phyloP scores from a whole-genome alignment of 2,329 filamentous ascomycete genomes.

The Pseudopyricularia javanii region DNA sequence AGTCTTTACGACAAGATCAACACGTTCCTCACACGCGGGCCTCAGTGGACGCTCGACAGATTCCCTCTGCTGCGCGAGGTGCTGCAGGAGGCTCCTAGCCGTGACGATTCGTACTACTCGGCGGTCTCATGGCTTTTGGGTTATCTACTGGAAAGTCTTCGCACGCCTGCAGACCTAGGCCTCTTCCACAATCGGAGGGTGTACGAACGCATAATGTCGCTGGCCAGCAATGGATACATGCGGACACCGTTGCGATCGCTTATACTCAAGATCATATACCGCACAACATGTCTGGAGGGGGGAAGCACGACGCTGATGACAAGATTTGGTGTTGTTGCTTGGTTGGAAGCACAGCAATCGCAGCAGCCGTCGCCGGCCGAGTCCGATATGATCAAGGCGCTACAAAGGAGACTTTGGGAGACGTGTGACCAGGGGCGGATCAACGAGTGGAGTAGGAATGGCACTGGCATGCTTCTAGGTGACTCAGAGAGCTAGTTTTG shows the following conservation, averaged over 20 bases:
- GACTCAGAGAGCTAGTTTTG: not conserved
- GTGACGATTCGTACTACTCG: conserved; percentile 60
- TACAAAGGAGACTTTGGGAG: conserved; percentile 48
- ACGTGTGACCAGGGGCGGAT: conserved; percentile 58
- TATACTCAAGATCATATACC: conserved; percentile 48
- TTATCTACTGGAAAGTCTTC: conserved; percentile 57
- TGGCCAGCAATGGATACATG: conserved; percentile 57
- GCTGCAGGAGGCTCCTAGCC: conserved; percentile 51
- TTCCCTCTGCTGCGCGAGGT: conserved; percentile 58
- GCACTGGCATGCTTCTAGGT: conserved; percentile 11
- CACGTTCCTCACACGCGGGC: conserved; percentile 65
- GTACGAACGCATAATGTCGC: conserved; percentile 62
- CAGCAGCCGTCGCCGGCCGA: conserved; percentile 28
- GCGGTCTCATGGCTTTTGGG: conserved; percentile 66
- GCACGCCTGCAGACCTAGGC: conserved; percentile 44
- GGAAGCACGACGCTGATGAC: conserved; percentile 75
- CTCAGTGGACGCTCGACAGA: conserved; percentile 62
- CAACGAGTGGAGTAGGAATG: conserved; percentile 50
- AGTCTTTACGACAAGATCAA: conserved; percentile 80
- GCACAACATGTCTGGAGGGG: conserved; percentile 53
- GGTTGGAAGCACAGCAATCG: conserved; percentile 53
- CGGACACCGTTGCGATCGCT: conserved; percentile 46
- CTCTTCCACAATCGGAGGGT: conserved; percentile 50
- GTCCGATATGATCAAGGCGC: conserved; percentile 32
- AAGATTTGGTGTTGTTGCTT: conserved; percentile 60